A percentile compares a stretch with the other conserved stretches of the same genome.
These are phyloP conservation scores for Jacaranda copaia DNA, from an alignment of 257 asterid species.

Conservation along the genomic window DNA sequence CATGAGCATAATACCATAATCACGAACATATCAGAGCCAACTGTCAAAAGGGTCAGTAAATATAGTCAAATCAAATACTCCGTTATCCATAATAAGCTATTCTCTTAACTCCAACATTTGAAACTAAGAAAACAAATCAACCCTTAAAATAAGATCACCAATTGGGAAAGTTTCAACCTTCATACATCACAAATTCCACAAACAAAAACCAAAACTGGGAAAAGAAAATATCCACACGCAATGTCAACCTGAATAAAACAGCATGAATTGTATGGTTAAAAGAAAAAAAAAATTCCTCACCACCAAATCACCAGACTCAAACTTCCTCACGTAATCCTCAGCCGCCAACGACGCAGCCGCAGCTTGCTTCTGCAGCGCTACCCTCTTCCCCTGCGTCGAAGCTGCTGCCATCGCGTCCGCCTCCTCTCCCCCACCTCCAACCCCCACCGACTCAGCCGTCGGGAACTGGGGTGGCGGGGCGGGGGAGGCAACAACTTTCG, in stretches of 20 bases:
- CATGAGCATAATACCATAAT: slow-evolving; percentile 2
- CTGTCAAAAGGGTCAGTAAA: neutral
- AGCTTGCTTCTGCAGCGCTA: slow-evolving; percentile 88
- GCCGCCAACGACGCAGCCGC: slow-evolving; percentile 84
- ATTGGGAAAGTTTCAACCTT: slow-evolving; percentile 14
- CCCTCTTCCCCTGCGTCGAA: slow-evolving; percentile 82
- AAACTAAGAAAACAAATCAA: neutral
- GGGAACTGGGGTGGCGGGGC: slow-evolving; percentile 47
- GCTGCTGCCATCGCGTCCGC: slow-evolving; percentile 59
- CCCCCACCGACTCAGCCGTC: slow-evolving; percentile 31
- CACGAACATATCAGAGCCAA: neutral
- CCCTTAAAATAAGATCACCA: slow-evolving; percentile 10
- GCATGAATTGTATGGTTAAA: neutral
- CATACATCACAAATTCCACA: slow-evolving; percentile 19
- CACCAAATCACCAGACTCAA: slow-evolving; percentile 87
- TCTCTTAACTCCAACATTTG: neutral
- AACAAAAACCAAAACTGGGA: slow-evolving; percentile 9
- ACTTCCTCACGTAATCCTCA: slow-evolving; percentile 82
- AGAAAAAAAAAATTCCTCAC: slow-evolving; percentile 45
- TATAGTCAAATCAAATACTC: neutral
- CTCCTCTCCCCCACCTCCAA: slow-evolving; percentile 54
- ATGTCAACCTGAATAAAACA: neutral
- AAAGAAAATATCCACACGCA: neutral
- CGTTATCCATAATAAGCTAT: neutral
- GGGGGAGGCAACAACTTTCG: slow-evolving; percentile 66